Evolutionary conservation across 192 early-diverging fungal genomes (phyloP).

Genomic region (Rhizophagus clarus): DNA sequence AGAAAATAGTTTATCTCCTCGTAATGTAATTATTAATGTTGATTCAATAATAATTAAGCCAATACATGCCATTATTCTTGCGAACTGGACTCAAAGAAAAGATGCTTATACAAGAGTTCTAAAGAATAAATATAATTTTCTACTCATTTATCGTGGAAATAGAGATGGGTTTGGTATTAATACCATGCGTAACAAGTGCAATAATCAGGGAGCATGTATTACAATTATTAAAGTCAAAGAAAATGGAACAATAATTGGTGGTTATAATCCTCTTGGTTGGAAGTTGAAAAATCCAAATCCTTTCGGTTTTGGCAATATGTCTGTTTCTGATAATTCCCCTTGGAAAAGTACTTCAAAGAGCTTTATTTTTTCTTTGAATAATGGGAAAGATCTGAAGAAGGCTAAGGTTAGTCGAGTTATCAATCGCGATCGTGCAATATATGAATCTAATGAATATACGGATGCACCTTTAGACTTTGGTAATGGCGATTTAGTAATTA

Average conservation of each 20-base stretch:
- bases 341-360: no score
- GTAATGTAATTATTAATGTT: no score
- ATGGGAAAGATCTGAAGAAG: no score
- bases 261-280: not conserved
- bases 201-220: not conserved
- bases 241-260: not conserved
- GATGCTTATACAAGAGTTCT: not conserved
- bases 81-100: not conserved
- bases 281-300: no score
- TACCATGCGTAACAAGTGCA: not conserved
- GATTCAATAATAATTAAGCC: no score
- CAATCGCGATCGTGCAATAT: not conserved
- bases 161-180: not conserved
- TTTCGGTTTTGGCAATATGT: no score
- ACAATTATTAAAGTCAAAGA: not conserved
- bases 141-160: not conserved
- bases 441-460: no score
- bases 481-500: not conserved
- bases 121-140: not conserved
- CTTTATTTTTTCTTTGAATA: no score
- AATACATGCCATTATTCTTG: not conserved
- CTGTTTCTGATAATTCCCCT: no score
- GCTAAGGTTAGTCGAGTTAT: not conserved
- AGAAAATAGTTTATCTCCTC: no score
- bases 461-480: not conserved